These are phyloP conservation scores for Chalciporus sp. DNA, from an alignment of 1,284 basidiomycete genomes.

Conservation along the genomic window DNA sequence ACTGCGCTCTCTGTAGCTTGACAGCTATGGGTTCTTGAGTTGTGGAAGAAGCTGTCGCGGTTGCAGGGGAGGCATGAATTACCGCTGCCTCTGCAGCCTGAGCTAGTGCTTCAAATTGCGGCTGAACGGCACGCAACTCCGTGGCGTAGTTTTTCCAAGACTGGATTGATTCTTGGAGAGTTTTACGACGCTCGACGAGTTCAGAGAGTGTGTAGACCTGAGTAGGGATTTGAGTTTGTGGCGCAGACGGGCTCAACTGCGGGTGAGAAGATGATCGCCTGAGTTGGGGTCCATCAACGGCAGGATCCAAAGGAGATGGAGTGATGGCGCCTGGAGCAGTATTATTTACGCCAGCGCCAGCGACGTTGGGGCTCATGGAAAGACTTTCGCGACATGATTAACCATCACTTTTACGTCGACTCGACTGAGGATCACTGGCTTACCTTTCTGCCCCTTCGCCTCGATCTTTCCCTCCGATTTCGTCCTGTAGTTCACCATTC, in stretches of 20 bases:
- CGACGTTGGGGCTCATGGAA: constrained; percentile 1
- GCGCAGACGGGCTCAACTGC: constrained; percentile 26
- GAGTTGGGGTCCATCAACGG: constrained; percentile 24
- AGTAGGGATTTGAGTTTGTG: constrained; percentile 20
- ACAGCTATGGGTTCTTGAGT: constrained; percentile 1
- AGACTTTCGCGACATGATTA: constrained; percentile 21
- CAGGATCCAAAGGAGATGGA: constrained; percentile 8
- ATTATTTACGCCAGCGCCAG: constrained; percentile 2
- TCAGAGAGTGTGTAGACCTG: constrained; percentile 31
- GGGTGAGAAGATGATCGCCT: constrained; percentile 36
- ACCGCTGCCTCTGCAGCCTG: not conserved
- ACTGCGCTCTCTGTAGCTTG: constrained; percentile 30
- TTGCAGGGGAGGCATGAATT: not conserved
- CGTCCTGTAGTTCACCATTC: constrained; percentile 20
- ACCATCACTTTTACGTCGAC: constrained; percentile 6
- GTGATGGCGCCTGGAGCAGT: not conserved
- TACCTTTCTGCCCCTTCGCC: constrained; percentile 15
- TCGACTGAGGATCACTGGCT: constrained; percentile 1
- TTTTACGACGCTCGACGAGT: constrained; percentile 28
- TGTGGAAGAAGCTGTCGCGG: not conserved
- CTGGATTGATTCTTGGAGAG: constrained; percentile 34
- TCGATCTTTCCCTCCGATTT: constrained; percentile 1
- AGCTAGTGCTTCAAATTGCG: constrained; percentile 15
- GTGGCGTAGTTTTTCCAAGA: constrained; percentile 23
- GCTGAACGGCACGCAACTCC: constrained; percentile 24